Percentiles rank a stretch among this genome's conserved stretches.
Evolutionary conservation across 2,329 filamentous ascomycete species (phyloP).

Genomic region (Akanthomyces uredinophilus): DNA sequence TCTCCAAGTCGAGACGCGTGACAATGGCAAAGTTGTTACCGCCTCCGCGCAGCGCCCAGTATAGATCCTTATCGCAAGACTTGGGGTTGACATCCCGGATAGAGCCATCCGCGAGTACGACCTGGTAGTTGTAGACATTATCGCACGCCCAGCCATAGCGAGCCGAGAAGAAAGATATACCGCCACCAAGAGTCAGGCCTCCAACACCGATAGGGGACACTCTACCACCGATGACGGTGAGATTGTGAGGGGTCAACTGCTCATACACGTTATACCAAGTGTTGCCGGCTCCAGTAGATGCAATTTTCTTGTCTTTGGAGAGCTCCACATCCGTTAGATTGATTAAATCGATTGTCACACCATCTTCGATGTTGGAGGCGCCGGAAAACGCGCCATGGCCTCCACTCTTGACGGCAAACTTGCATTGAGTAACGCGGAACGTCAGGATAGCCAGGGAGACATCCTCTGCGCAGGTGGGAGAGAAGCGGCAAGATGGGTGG

Average conservation of each 20-base stretch:
- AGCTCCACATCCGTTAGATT: slow-evolving; percentile 21
- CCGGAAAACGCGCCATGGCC: slow-evolving; percentile 29
- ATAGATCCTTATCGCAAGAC: slow-evolving; percentile 43
- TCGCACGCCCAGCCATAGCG: slow-evolving; percentile 23
- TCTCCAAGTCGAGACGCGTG: slow-evolving; percentile 40
- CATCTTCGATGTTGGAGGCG: slow-evolving; percentile 24
- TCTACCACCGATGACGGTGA: slow-evolving; percentile 23
- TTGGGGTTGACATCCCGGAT: slow-evolving; percentile 36
- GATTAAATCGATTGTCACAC: slow-evolving; percentile 25
- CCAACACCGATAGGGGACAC: slow-evolving; percentile 22
- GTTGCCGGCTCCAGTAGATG: slow-evolving; percentile 19
- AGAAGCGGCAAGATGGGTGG: slow-evolving; percentile 22
- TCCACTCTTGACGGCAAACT: slow-evolving; percentile 29
- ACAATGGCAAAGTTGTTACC: slow-evolving; percentile 55
- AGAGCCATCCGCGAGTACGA: slow-evolving; percentile 41
- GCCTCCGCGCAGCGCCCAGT: slow-evolving; percentile 52
- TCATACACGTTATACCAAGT: slow-evolving; percentile 21
- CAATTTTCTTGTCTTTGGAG: slow-evolving; percentile 16
- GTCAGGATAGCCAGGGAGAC: slow-evolving; percentile 25
- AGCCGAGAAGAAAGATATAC: slow-evolving; percentile 21
- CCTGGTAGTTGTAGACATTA: slow-evolving; percentile 22
- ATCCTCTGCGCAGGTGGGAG: slow-evolving; percentile 21
- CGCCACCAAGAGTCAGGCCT: slow-evolving; percentile 23
- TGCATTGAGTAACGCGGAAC: slow-evolving; percentile 23
- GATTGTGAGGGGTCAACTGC: slow-evolving; percentile 16